Conservation (phyloP, 371 early-diverging fungal genomes). For the Lichtheimia corymbifera region DNA sequence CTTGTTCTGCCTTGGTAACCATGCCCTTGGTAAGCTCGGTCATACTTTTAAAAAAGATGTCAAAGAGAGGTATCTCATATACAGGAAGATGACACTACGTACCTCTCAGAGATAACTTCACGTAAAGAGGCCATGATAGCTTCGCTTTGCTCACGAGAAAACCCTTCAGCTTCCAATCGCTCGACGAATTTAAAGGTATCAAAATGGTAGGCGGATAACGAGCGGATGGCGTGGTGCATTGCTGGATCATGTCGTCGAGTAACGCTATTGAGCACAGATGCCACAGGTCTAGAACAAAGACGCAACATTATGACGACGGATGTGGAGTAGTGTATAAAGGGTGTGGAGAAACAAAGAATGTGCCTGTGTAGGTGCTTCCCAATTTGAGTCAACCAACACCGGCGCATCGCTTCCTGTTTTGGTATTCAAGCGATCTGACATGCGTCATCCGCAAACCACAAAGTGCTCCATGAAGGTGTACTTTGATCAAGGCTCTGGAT, state of each 20-base stretch:
- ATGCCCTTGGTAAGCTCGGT: slow-evolving; percentile 60
- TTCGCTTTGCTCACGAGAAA: slow-evolving; percentile 73
- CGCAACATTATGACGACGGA: no score
- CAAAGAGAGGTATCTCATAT: not conserved
- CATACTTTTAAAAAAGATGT: slow-evolving; percentile 38
- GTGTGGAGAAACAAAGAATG: no score
- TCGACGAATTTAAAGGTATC: slow-evolving; percentile 82
- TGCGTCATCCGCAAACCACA: no score
- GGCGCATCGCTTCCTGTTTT: no score
- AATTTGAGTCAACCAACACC: no score
- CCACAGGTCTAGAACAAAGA: no score
- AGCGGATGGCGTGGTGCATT: not conserved
- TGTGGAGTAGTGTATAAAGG: no score
- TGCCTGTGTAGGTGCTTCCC: no score
- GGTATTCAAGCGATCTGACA: no score
- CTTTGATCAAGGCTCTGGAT: no score
- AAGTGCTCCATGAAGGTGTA: no score
- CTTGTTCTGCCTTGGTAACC: slow-evolving; percentile 84
- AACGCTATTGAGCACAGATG: not conserved
- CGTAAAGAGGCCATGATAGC: slow-evolving; percentile 76
- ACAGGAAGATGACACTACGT: not conserved
- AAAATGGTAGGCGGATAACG: slow-evolving; percentile 53
- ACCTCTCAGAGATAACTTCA: slow-evolving; percentile 81
- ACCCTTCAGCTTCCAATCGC: slow-evolving; percentile 74
- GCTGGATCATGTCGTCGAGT: slow-evolving; percentile 1